These are phyloP conservation scores for Psophocarpus tetragonolobus DNA, from an alignment of 306 rosid genomes.

Conservation along the genomic window DNA sequence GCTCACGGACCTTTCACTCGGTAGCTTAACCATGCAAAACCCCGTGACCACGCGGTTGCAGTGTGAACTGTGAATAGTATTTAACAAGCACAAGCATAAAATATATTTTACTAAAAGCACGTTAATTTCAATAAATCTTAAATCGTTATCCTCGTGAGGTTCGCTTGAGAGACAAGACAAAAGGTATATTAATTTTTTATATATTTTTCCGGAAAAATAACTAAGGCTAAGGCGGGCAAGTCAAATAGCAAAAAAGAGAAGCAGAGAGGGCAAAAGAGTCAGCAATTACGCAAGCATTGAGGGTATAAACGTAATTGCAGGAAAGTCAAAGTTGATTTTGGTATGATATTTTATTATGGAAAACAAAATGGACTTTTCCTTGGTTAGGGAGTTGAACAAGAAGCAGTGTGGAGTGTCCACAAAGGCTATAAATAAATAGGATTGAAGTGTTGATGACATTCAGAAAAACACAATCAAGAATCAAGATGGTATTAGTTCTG, in stretches of 20 bases:
- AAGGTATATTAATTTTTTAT: too few relatives aligned
- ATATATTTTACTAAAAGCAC: neutral
- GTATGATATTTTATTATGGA: neutral
- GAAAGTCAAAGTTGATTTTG: neutral
- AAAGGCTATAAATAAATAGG: too few relatives aligned
- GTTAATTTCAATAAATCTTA: too few relatives aligned
- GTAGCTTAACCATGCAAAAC: neutral
- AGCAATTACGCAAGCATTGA: constrained; percentile 26
- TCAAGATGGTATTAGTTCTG: neutral
- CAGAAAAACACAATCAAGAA: neutral
- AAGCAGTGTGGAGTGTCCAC: neutral
- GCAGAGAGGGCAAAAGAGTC: neutral
- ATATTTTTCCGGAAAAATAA: too few relatives aligned
- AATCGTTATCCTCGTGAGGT: too few relatives aligned
- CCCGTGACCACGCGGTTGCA: neutral
- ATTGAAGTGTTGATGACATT: too few relatives aligned
- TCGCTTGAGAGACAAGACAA: too few relatives aligned
- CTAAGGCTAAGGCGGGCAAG: neutral
- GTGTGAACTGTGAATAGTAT: neutral
- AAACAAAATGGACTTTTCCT: neutral
- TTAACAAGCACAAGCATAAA: neutral
- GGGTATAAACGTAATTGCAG: neutral
- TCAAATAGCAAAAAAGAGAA: neutral
- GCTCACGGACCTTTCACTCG: constrained; percentile 18
- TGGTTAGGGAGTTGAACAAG: neutral